A percentile compares a stretch with the other conserved stretches of the same genome.
phyloP scores from a whole-genome alignment of 2,329 filamentous ascomycete species.

The Fusarium foetens region DNA sequence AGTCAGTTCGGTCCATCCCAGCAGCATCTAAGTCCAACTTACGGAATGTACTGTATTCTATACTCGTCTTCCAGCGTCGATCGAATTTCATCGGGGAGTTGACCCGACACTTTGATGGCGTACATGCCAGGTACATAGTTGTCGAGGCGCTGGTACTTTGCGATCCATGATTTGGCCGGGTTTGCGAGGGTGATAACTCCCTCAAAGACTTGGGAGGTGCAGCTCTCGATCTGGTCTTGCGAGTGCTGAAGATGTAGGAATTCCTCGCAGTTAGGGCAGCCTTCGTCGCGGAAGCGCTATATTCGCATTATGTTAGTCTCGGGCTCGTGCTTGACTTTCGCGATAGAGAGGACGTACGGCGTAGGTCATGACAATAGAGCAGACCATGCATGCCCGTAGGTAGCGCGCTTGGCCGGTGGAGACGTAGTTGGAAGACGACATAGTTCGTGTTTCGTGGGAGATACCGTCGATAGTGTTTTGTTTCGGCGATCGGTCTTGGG shows the following conservation, averaged over 20 bases:
- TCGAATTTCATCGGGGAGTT: conserved; percentile 73
- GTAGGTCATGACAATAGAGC: conserved; percentile 89
- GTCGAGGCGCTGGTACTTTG: conserved; percentile 94
- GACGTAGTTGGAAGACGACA: conserved; percentile 70
- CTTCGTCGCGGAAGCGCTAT: conserved; percentile 84
- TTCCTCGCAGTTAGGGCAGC: conserved; percentile 96
- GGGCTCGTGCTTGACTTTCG: neutral
- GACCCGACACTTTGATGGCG: conserved; percentile 92
- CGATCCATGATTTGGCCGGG: conserved; percentile 89
- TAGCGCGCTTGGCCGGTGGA: conserved; percentile 81
- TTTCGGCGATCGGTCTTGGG: neutral
- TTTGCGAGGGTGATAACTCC: conserved; percentile 87
- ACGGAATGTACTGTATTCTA: conserved; percentile 74
- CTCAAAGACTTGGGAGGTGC: conserved; percentile 96
- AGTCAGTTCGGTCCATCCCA: conserved; percentile 13
- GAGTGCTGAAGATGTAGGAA: conserved; percentile 86
- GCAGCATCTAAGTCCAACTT: conserved; percentile 1
- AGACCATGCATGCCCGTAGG: conserved; percentile 98
- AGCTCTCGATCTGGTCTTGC: conserved; percentile 85
- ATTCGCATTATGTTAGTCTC: conserved; percentile 20
- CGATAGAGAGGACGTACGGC: conserved; percentile 61
- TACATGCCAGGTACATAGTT: conserved; percentile 90
- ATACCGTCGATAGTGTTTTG: neutral
- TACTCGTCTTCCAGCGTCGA: conserved; percentile 70
- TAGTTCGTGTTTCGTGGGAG: conserved; percentile 29